Evolutionary conservation across 257 asterid species (phyloP), one percentile per base, ranked within the genome.

Genomic region (Nicotiana tabacum): DNA sequence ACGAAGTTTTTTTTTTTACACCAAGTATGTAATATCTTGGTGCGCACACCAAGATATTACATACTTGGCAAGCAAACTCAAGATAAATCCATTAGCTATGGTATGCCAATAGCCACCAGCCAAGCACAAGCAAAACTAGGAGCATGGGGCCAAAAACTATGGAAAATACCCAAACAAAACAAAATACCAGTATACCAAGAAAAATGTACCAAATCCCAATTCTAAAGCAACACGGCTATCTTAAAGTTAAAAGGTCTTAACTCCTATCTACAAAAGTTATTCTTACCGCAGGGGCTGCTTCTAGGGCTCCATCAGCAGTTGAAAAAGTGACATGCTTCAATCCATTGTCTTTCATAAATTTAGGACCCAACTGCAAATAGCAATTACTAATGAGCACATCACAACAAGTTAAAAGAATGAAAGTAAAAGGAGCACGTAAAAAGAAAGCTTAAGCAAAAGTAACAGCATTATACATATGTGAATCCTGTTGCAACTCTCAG

Each of bases 261-360:
- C 58, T 53, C 58, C 11, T 53, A 53, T 53, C 58, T 3, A 53
- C 6, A 13, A 4, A 53, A 53, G 18, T 53, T 13, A 53, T 53
- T 53, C 58, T 53, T 53, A 53, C 80, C 62, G 80, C 80, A 57
- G 99, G 98, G 87, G 99, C 99, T 81, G 99, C 98, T 89, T 96
- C 99, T 77, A 94, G 89, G 85, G 99, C 99, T 83, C 99, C 99
- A 85, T 96, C 98, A 80, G 99, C 99, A 83, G 96, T 91, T 89
- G 99, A 96, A 88, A 95, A 96, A 1, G 88, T 85, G 72, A 92
- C 98, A 78, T 94, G 86, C 79, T 85, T 90, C 84, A 96, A 79
- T 70, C 99, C 98, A 80, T 90, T 91, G 18, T 93, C 98, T 80
- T 88, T 88, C 98, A 96, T 88, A 86, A 96, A 96, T 85, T 92